A percentile compares a stretch with the other conserved stretches of the same genome.
Conservation (phyloP, 768 basidiomycete genomes). For the Boletus pseudo-olivaceus region DNA sequence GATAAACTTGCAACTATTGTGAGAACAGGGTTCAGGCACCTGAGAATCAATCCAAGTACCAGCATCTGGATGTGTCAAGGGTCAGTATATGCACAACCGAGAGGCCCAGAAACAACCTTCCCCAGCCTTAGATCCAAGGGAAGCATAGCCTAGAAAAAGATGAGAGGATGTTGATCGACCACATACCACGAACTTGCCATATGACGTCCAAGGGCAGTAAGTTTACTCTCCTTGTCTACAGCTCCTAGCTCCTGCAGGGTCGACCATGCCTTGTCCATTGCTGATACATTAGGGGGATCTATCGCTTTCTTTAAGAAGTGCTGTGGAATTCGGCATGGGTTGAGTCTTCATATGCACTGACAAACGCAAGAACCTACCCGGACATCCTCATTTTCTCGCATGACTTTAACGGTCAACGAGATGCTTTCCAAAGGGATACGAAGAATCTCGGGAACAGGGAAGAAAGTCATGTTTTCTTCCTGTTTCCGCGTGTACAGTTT, state of each 20-base stretch:
- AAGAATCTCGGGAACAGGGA: slow-evolving; percentile 84
- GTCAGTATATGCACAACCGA: background rate
- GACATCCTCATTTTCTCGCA: slow-evolving; percentile 73
- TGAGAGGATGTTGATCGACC: background rate
- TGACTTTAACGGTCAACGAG: slow-evolving; percentile 77
- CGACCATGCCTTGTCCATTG: slow-evolving; percentile 75
- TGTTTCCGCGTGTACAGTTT: slow-evolving; percentile 80
- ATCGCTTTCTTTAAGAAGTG: slow-evolving; percentile 70
- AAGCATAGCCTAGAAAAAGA: slow-evolving; percentile 60
- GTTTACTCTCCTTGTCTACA: slow-evolving; percentile 52
- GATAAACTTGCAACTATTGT: slow-evolving; percentile 82
- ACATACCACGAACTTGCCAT: slow-evolving; percentile 43
- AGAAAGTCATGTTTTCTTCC: slow-evolving; percentile 63
- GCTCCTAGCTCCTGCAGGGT: slow-evolving; percentile 78
- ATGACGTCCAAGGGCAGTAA: slow-evolving; percentile 83
- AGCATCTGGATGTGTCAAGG: slow-evolving; percentile 61
- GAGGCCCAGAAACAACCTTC: slow-evolving; percentile 48
- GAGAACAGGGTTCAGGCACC: slow-evolving; percentile 75
- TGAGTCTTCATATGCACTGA: background rate
- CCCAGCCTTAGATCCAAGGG: slow-evolving; percentile 85
- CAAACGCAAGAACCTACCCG: slow-evolving; percentile 44
- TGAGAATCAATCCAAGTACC: slow-evolving; percentile 77
- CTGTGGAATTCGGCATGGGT: slow-evolving; percentile 31
- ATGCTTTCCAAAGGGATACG: slow-evolving; percentile 83
- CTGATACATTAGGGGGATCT: slow-evolving; percentile 72